phyloP scores from a whole-genome alignment of 139 green algal species.

The Edaphochlamys debaryana region DNA sequence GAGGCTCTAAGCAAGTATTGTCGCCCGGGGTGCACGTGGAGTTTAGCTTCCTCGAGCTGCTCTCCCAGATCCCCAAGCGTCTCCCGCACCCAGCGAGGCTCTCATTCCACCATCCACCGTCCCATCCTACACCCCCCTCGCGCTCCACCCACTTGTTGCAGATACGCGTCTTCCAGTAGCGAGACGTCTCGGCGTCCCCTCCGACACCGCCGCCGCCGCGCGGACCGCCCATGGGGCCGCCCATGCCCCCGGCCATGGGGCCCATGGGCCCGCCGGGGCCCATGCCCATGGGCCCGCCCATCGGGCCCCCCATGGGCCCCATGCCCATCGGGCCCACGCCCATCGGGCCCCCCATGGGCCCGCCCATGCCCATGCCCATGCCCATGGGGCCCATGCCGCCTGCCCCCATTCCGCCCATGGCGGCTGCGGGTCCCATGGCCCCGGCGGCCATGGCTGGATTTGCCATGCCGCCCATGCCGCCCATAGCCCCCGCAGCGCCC shows the following conservation, averaged over 20 bases:
- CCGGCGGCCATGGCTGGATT: no score
- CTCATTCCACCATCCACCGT: not conserved
- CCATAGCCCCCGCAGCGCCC: no score
- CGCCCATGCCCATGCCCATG: constrained; percentile 27
- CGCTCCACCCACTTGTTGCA: constrained; percentile 58
- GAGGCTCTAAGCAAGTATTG: no score
- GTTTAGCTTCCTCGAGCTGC: no score
- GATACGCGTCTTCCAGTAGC: constrained; percentile 60
- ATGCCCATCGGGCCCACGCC: not conserved
- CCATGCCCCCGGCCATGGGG: not conserved
- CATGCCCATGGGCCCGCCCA: constrained; percentile 24
- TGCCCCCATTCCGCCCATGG: not conserved
- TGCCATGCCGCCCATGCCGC: constrained; percentile 4
- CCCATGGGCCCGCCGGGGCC: no score
- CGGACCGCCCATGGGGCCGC: not conserved
- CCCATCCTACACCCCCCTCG: not conserved
- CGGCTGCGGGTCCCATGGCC: not conserved
- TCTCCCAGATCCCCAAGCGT: no score
- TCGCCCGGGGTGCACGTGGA: no score
- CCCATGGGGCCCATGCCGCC: not conserved
- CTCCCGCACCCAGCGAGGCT: no score
- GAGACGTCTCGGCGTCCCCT: not conserved
- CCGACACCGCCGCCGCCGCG: not conserved
- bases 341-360: constrained; percentile 10
- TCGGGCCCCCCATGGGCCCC: constrained; percentile 1